Base-by-base conservation (phyloP, 352 stramenopile genomes). In the Phytophthora cryptogea region DNA sequence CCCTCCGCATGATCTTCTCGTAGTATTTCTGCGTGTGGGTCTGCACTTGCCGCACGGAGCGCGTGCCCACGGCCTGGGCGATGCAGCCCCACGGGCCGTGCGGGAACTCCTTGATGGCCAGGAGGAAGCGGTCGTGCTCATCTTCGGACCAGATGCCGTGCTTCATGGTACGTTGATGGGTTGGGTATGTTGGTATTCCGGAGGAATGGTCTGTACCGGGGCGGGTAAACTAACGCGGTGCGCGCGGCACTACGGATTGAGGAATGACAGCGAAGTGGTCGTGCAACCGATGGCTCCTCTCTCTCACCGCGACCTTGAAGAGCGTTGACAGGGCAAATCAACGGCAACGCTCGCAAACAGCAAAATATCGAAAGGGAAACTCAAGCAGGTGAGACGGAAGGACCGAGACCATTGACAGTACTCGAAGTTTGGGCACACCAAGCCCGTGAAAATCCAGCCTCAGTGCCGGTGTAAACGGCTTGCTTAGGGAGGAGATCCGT, bases 11-110 rank as follows among this genome's bases (percentile, higher is more conserved):
- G 54, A 92, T 81, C 66, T 92, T 92, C 48, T 91, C 80, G 58
- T 86, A 78, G 60, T 92, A 92, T 54, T 80, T 81, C 46, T 84
- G 69, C 16, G 75, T 75, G 54, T 82, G 74, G 14, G 78, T 89
- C 59, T 90, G 82, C 58, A 89, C 80, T 55, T 91, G 82, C 3
- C 82, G 71, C 4, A 80, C 62, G 9, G 76, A 87, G 23, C 78
- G 65, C 36, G 78, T 81, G 31, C 66, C 71, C 8, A 88, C 62
- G 27, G 59, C 43, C 13, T 69, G 64, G 17, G 78, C 63, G 56
- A 86, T 82, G 48, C 8, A 55, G 7, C 42, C 59, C 76, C 78
- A 88, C 1, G 78, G 76, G 2, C 76, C 74, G 8, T 67, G 59
- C 5, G 76, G 78, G 48, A 67, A 85, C 42, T 74, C 57, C 40